phyloP scores from a whole-genome alignment of 768 basidiomycete species.

The Hemileccinum impolitum region DNA sequence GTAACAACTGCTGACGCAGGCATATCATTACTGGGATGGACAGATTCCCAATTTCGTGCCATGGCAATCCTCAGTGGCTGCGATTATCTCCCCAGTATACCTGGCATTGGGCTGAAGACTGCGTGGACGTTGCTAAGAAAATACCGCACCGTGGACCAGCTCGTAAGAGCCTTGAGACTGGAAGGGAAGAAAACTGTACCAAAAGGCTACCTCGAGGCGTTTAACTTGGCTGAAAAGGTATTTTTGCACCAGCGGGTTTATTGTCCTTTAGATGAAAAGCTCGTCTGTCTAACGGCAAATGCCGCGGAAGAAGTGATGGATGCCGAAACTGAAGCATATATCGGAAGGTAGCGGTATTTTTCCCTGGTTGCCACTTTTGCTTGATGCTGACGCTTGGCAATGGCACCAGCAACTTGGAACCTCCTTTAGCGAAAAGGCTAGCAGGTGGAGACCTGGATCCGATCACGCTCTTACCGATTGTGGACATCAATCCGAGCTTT shows the following conservation, averaged over 20 bases:
- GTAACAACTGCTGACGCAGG: conserved; percentile 48
- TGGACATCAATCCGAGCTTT: conserved; percentile 73
- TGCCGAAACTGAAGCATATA: conserved; percentile 62
- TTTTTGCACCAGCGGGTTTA: conserved; percentile 94
- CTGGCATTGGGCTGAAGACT: conserved; percentile 91
- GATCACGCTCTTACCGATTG: conserved; percentile 61
- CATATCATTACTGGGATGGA: conserved; percentile 85
- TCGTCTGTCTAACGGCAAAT: conserved; percentile 68
- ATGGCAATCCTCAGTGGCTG: conserved; percentile 95
- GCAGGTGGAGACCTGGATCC: conserved; percentile 74
- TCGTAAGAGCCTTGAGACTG: conserved; percentile 65
- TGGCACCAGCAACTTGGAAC: conserved; percentile 55
- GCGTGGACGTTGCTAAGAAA: conserved; percentile 80
- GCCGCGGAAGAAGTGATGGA: conserved; percentile 54
- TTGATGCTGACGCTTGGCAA: conserved; percentile 7
- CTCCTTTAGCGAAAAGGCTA: conserved; percentile 58
- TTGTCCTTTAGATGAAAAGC: conserved; percentile 58
- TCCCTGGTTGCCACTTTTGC: neutral
- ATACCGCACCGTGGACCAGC: conserved; percentile 83
- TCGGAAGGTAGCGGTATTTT: conserved; percentile 51
- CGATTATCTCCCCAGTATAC: conserved; percentile 89
- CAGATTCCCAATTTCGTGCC: conserved; percentile 82
- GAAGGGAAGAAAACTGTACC: conserved; percentile 88
- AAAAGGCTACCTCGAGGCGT: conserved; percentile 66
- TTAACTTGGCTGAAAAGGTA: conserved; percentile 82